Evolutionary conservation across 2,329 filamentous ascomycete genomes (phyloP).

Genomic region (Lasiodiplodia gonubiensis): DNA sequence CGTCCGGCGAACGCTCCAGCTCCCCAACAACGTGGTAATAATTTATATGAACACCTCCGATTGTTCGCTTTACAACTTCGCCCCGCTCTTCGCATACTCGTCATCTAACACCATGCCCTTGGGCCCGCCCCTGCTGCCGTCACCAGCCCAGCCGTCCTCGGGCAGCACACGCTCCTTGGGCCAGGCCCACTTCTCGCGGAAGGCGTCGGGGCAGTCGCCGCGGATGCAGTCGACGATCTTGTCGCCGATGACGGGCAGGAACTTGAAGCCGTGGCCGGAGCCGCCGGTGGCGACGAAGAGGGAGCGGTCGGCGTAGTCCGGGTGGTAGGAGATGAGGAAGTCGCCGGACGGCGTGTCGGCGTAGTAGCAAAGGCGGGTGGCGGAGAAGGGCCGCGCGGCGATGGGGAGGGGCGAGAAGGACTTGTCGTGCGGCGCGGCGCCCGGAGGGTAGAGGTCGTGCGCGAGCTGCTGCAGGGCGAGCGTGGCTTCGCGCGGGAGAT

Average conservation of each 20-base stretch:
- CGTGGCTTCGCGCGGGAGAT: constrained; percentile 43
- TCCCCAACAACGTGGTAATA: background rate
- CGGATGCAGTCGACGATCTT: constrained; percentile 60
- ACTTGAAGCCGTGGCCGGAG: constrained; percentile 68
- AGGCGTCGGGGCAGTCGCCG: constrained; percentile 47
- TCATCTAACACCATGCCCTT: constrained; percentile 48
- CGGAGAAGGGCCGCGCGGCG: constrained; percentile 51
- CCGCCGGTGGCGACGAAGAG: constrained; percentile 67
- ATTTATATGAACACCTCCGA: too few species aligned
- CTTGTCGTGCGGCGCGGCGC: constrained; percentile 37
- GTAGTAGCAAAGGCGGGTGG: constrained; percentile 61
- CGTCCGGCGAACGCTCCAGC: background rate
- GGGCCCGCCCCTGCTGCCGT: constrained; percentile 47
- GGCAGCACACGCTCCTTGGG: constrained; percentile 46
- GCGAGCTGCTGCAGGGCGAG: constrained; percentile 42
- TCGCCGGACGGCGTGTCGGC: constrained; percentile 62
- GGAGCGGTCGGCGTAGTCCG: constrained; percentile 50
- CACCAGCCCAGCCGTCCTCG: constrained; percentile 44
- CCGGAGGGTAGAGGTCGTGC: constrained; percentile 27
- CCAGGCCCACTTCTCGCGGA: constrained; percentile 68
- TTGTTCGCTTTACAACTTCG: constrained; percentile 30
- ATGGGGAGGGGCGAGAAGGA: constrained; percentile 33
- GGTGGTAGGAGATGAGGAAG: constrained; percentile 61
- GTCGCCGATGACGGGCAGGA: constrained; percentile 63
- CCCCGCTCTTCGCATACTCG: constrained; percentile 45